Conservation (phyloP, 2,329 filamentous ascomycete genomes). For the Claviceps sorghi region DNA sequence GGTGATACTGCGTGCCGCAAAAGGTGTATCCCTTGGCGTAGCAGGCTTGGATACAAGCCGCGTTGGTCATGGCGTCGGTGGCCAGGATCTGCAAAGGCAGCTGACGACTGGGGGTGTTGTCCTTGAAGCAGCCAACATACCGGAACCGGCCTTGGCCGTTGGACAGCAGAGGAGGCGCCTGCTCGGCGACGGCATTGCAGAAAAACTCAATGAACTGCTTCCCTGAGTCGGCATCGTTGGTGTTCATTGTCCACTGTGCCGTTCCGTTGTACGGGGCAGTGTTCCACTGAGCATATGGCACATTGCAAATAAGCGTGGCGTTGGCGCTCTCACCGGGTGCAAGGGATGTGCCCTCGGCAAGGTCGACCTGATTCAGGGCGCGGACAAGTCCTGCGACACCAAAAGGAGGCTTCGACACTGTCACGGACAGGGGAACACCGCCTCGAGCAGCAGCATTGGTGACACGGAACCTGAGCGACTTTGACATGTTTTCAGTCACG, state of each 20-base stretch:
- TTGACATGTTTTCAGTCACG: slow-evolving; percentile 35
- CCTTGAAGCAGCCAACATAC: slow-evolving; percentile 40
- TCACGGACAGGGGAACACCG: slow-evolving; percentile 34
- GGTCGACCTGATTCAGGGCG: slow-evolving; percentile 39
- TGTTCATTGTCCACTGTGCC: slow-evolving; percentile 42
- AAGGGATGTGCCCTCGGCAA: slow-evolving; percentile 40
- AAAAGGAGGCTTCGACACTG: slow-evolving; percentile 47
- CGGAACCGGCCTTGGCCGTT: slow-evolving; percentile 33
- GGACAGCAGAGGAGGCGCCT: slow-evolving; percentile 31
- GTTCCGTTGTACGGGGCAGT: slow-evolving; percentile 31
- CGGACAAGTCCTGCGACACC: slow-evolving; percentile 38
- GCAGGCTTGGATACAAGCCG: slow-evolving; percentile 31
- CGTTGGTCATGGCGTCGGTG: slow-evolving; percentile 26
- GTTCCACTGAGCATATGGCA: slow-evolving; percentile 44
- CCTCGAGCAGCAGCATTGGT: slow-evolving; percentile 34
- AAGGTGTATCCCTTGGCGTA: slow-evolving; percentile 21
- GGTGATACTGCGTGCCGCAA: slow-evolving; percentile 34
- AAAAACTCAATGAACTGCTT: slow-evolving; percentile 38
- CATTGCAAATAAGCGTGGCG: slow-evolving; percentile 38
- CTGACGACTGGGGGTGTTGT: slow-evolving; percentile 41
- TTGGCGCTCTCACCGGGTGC: slow-evolving; percentile 33
- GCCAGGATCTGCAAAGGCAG: slow-evolving; percentile 27
- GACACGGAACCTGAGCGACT: slow-evolving; percentile 34
- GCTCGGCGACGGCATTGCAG: slow-evolving; percentile 37
- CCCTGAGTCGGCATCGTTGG: slow-evolving; percentile 35